Evolutionary conservation across 768 basidiomycete species (phyloP), one percentile per base, ranked within the genome.

Genomic region (Pisolithus microcarpus): DNA sequence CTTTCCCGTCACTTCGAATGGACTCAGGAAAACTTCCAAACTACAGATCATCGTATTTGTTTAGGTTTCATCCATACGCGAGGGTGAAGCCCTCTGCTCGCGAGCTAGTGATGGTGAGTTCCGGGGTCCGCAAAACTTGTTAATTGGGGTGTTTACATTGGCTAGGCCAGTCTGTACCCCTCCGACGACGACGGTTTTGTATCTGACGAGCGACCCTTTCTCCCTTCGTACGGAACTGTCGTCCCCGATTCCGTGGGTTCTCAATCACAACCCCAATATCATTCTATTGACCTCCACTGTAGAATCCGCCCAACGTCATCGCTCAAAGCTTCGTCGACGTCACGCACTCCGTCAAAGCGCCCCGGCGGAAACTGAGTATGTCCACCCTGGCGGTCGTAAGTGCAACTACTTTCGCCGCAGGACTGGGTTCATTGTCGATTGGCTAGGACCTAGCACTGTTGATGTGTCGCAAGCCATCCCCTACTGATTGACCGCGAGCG

Each of bases 51-150:
- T 56, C 53, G 3, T 37, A 56, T 23, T 36, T 56, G 37, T 40
- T 54, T 7, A 42, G 55, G 9, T 56, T 44, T 28, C 53, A 56
- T 15, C 55, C 55, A 8, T 54, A 56, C 38, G 46, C 53, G 11
- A 52, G 55, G 15, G 48, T 50, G 3, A 39, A 43, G 19, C 52
- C 24, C 3, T 46, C 48, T 26, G 39, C 45, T 7, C 55, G 43
- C 10, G 55, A 56, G 37, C 46, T 39, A 5, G 21, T 51, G 19
- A 50, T 50, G 37, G 43, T 50, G 30, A 11, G 43, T 50, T 21
- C 7, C n/a, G 15, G 13, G 2, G 16, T 46, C 19, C 23, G 28
- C 36, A 9, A 7, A 28, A 8, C 16, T n/a, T 16, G 21, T 28
- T 15, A 8, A 9, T 8, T 13, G 15, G 13, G 28, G 18, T 19